Conservation (phyloP, 805 yeast species). For the Starmerella gropengiesseri region DNA sequence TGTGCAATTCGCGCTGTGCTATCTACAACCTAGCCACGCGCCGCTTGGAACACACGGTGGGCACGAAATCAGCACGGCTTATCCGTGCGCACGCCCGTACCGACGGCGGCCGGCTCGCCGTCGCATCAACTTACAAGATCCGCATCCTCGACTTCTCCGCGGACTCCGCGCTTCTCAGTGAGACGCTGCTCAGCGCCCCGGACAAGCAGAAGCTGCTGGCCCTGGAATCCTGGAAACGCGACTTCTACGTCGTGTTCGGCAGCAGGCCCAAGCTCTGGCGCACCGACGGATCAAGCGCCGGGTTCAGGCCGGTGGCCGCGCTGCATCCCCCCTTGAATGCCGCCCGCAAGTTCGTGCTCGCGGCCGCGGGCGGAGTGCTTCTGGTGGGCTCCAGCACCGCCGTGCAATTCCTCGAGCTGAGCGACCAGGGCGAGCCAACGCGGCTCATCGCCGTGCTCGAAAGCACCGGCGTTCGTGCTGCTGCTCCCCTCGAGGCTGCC, state of each 20-base stretch:
- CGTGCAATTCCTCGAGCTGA: constrained; percentile 1
- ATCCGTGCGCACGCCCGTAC: constrained; percentile 1
- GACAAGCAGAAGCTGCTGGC: constrained; percentile 10
- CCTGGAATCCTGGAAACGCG: constrained; percentile 4
- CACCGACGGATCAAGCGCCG: background rate
- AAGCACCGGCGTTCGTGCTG: background rate
- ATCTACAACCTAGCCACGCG: constrained; percentile 19
- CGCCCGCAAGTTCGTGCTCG: constrained; percentile 9
- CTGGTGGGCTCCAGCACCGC: background rate
- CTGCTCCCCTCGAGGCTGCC: background rate
- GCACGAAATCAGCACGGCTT: constrained; percentile 12
- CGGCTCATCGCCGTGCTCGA: background rate
- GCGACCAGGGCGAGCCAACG: background rate
- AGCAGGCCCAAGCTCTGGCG: constrained; percentile 9
- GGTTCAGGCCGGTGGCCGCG: constrained; percentile 6
- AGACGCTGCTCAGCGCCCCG: constrained; percentile 8
- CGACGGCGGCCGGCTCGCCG: constrained; percentile 8
- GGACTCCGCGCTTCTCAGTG: background rate
- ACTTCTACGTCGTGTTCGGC: constrained; percentile 9
- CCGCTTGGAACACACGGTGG: constrained; percentile 1
- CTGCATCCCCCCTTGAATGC: constrained; percentile 7
- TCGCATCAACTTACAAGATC: constrained; percentile 19
- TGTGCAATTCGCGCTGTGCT: constrained; percentile 11
- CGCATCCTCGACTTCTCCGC: constrained; percentile 7
- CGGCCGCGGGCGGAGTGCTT: background rate